These are phyloP conservation scores for Leptographium lundbergii DNA, from an alignment of 2,329 filamentous ascomycete species.

Conservation along the genomic window DNA sequence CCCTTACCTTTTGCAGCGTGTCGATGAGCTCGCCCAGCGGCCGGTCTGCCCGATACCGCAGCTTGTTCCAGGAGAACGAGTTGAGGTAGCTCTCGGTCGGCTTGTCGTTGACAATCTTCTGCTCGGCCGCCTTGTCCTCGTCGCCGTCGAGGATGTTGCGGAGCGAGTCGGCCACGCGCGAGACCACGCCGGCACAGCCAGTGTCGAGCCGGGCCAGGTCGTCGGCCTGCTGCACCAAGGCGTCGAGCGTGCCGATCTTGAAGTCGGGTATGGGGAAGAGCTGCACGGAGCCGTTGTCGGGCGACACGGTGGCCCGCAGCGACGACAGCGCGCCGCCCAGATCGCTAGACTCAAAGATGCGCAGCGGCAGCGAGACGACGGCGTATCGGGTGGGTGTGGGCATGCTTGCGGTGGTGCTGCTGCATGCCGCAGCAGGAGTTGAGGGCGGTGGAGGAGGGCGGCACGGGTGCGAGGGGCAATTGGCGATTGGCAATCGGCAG, in stretches of 20 bases:
- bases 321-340: constrained; percentile 69
- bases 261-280: constrained; percentile 82
- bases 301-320: constrained; percentile 56
- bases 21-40: constrained; percentile 78
- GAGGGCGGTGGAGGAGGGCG: neutral
- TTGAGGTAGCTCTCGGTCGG: constrained; percentile 90
- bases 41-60: constrained; percentile 91
- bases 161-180: constrained; percentile 80
- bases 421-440: constrained; percentile 9
- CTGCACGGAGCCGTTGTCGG: constrained; percentile 62
- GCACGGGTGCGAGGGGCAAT: neutral
- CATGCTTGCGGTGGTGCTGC: constrained; percentile 22
- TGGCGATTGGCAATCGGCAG: neutral
- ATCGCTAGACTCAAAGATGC: constrained; percentile 70
- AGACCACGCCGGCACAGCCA: constrained; percentile 68
- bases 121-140: constrained; percentile 67
- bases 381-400: constrained; percentile 53
- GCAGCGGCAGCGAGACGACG: constrained; percentile 79
- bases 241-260: constrained; percentile 95
- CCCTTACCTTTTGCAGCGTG: constrained; percentile 65
- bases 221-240: constrained; percentile 89
- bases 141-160: constrained; percentile 72
- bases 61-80: constrained; percentile 91
- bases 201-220: constrained; percentile 80
- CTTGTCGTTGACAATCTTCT: constrained; percentile 92